These are phyloP conservation scores for Penicillium sp. DNA, from an alignment of 2,329 filamentous ascomycete genomes.

Conservation along the genomic window DNA sequence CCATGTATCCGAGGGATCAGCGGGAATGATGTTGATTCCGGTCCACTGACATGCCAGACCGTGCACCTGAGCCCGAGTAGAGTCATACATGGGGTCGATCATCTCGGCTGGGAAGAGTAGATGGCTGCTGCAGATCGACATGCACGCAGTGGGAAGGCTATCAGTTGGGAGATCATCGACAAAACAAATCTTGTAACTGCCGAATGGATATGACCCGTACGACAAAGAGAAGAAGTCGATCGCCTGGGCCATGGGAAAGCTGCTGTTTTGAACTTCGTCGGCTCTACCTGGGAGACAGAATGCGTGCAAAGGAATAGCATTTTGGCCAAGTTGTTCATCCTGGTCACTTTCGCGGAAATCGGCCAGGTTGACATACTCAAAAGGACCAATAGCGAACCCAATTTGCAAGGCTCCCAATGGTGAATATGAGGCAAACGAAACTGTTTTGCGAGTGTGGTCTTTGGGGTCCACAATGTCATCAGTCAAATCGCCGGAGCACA, in stretches of 20 bases:
- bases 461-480: slow-evolving; percentile 77
- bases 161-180: slow-evolving; percentile 83
- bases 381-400: slow-evolving; percentile 90
- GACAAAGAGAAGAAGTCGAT: slow-evolving; percentile 89
- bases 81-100: slow-evolving; percentile 79
- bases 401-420: slow-evolving; percentile 83
- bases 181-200: slow-evolving; percentile 90
- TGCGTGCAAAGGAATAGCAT: slow-evolving; percentile 82
- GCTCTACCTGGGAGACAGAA: slow-evolving; percentile 84
- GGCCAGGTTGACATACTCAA: slow-evolving; percentile 86
- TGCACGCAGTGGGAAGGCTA: slow-evolving; percentile 72
- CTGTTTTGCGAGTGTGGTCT: slow-evolving; percentile 80
- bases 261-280: slow-evolving; percentile 83
- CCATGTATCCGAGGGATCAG: slow-evolving; percentile 80
- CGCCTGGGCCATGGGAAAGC: slow-evolving; percentile 76
- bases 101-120: slow-evolving; percentile 82
- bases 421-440: slow-evolving; percentile 75
- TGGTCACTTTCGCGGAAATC: slow-evolving; percentile 88
- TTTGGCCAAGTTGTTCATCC: slow-evolving; percentile 84
- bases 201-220: slow-evolving; percentile 87
- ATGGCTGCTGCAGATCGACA: slow-evolving; percentile 83
- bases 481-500: slow-evolving; percentile 85
- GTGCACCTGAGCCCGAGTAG: slow-evolving; percentile 77
- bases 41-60: slow-evolving; percentile 91
- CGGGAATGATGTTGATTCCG: slow-evolving; percentile 86